phyloP scores from a whole-genome alignment of 108 stramenopile species.

The Epipyxis sp. region DNA sequence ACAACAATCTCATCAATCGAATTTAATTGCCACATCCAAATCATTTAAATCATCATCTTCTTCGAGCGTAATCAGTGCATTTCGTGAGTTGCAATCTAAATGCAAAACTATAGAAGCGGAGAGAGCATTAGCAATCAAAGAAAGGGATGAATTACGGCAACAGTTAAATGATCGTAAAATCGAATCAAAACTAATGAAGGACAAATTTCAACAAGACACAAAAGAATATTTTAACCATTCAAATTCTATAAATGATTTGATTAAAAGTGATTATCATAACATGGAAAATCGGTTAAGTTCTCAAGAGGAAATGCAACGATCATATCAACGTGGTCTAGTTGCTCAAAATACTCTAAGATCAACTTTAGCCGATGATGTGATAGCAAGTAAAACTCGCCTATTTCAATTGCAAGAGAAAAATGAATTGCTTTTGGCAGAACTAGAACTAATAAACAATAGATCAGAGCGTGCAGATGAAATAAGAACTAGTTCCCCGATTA shows the following conservation, averaged over 20 bases:
- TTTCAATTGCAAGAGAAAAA: neutral
- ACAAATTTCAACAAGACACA: neutral
- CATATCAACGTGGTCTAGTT: neutral
- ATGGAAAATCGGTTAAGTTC: neutral
- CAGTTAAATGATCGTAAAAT: neutral
- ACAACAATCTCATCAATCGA: too few species aligned
- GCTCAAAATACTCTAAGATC: neutral
- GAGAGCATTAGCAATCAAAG: neutral
- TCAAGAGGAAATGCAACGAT: neutral
- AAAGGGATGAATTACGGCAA: neutral
- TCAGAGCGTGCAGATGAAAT: neutral
- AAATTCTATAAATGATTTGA: neutral
- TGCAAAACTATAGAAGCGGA: neutral
- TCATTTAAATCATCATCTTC: neutral
- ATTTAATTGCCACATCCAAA: too few species aligned
- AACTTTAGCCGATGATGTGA: neutral
- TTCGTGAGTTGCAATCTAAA: neutral
- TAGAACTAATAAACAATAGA: neutral
- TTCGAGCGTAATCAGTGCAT: neutral
- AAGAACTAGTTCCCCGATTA: neutral
- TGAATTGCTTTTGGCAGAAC: neutral
- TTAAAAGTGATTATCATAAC: neutral
- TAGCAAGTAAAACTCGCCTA: neutral
- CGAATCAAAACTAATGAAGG: too few species aligned
- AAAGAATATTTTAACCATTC: neutral